These are phyloP conservation scores for Monosporascus ibericus DNA, from an alignment of 2,329 filamentous ascomycete genomes.

Conservation along the genomic window DNA sequence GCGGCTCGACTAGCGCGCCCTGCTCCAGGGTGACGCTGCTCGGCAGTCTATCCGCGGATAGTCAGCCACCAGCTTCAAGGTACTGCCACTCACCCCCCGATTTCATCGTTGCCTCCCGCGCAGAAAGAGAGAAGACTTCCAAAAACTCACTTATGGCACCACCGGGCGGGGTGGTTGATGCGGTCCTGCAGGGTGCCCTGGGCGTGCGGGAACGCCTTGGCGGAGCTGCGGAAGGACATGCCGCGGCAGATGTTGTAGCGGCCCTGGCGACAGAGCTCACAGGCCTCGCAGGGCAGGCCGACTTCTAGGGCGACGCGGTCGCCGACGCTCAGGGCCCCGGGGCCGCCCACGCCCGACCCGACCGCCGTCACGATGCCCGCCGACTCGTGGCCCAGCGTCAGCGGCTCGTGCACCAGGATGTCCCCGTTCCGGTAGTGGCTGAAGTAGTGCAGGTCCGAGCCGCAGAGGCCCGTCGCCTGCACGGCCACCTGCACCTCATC, in stretches of 20 bases:
- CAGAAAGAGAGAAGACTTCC: not conserved
- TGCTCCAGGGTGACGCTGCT: conserved; percentile 40
- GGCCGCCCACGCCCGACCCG: conserved; percentile 49
- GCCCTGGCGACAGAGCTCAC: conserved; percentile 45
- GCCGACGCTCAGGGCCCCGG: conserved; percentile 46
- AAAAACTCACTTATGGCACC: conserved; percentile 45
- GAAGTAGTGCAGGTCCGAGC: conserved; percentile 63
- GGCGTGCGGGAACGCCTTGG: conserved; percentile 48
- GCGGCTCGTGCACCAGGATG: conserved; percentile 50
- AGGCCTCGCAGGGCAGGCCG: conserved; percentile 47
- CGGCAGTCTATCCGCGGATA: conserved; percentile 35
- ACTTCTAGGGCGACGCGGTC: conserved; percentile 64
- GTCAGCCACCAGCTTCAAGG: too few species aligned
- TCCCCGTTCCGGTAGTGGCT: conserved; percentile 61
- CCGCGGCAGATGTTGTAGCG: conserved; percentile 55
- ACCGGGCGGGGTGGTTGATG: conserved; percentile 49
- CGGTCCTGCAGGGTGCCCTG: conserved; percentile 54
- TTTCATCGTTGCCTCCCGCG: not conserved
- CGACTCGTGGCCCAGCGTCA: conserved; percentile 62
- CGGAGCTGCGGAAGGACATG: conserved; percentile 53
- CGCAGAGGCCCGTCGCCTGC: conserved; percentile 59
- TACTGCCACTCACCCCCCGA: not conserved
- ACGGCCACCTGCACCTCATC: conserved; percentile 57
- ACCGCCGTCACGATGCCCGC: conserved; percentile 57
- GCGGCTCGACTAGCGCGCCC: conserved; percentile 54